These are phyloP conservation scores for Lumnitzera littorea DNA, from an alignment of 345 rosid genomes.

Conservation along the genomic window DNA sequence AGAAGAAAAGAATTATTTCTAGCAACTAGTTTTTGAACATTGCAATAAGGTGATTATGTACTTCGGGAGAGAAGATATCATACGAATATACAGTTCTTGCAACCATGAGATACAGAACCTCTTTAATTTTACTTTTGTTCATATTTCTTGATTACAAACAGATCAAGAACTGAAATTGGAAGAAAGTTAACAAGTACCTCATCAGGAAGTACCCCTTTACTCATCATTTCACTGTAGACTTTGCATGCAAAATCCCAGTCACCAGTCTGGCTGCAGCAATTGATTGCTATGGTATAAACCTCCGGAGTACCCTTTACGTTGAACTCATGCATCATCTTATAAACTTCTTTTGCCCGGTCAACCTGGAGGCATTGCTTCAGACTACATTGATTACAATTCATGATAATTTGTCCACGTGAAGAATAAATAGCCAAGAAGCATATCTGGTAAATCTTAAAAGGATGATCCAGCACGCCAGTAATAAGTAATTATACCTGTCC, in stretches of 20 bases:
- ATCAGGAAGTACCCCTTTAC: constrained; percentile 66
- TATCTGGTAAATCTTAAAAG: too few relatives aligned
- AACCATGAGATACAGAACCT: neutral
- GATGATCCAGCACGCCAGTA: constrained; percentile 6
- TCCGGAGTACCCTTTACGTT: constrained; percentile 86
- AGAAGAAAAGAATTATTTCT: neutral
- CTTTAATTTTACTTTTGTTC: neutral
- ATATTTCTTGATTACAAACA: neutral
- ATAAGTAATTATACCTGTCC: constrained; percentile 46
- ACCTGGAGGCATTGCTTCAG: constrained; percentile 41
- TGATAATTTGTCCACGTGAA: neutral
- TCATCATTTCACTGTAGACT: constrained; percentile 71
- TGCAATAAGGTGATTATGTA: neutral
- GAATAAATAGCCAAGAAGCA: too few relatives aligned
- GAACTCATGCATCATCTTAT: constrained; percentile 61
- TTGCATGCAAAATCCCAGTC: constrained; percentile 77
- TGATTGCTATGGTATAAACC: constrained; percentile 81
- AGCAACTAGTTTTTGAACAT: neutral
- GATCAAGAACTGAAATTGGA: neutral
- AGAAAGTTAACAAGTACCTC: constrained; percentile 42
- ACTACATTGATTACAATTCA: constrained; percentile 1
- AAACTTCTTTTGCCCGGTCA: constrained; percentile 73
- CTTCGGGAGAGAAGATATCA: neutral
- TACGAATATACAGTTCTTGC: neutral
- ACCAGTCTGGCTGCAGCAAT: constrained; percentile 76